A percentile compares a stretch with the other conserved stretches of the same genome.
Conservation (phyloP, 108 stramenopile species). For the Schizochytrium sp. region DNA sequence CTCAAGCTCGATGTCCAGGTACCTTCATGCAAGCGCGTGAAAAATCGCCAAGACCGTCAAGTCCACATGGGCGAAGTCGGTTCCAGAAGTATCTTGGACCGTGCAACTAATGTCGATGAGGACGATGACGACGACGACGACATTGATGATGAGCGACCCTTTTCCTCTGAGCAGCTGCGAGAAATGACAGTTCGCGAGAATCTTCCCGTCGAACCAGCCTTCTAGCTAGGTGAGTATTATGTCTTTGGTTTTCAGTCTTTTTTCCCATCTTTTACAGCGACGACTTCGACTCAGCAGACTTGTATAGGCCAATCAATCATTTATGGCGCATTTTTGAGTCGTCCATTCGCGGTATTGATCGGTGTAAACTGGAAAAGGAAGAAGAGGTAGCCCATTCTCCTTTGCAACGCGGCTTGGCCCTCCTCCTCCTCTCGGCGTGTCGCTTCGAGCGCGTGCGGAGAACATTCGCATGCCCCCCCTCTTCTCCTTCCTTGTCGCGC, state of each 20-base stretch:
- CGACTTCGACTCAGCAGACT: no score
- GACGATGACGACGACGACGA: slow-evolving; percentile 56
- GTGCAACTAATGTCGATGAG: slow-evolving; percentile 43
- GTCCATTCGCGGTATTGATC: no score
- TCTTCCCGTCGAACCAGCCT: background rate
- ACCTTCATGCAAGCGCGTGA: slow-evolving; percentile 22
- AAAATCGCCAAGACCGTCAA: slow-evolving; percentile 31
- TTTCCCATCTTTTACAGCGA: no score
- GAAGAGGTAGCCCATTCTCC: no score
- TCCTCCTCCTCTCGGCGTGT: no score
- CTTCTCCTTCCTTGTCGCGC: no score
- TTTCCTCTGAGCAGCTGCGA: slow-evolving; percentile 55
- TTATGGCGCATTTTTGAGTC: no score
- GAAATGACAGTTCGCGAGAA: slow-evolving; percentile 36
- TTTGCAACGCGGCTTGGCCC: no score
- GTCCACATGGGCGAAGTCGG: slow-evolving; percentile 37
- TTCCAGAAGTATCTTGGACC: slow-evolving; percentile 63
- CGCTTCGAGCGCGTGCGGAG: no score
- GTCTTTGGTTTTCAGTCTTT: background rate
- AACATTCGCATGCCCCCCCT: no score
- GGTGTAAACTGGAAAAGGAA: no score
- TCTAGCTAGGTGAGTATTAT: background rate
- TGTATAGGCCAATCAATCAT: no score
- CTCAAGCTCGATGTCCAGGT: background rate
- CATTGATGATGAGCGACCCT: slow-evolving; percentile 45